Conservation (phyloP, 177 flowering plant species). For the Vitis hybrid region DNA sequence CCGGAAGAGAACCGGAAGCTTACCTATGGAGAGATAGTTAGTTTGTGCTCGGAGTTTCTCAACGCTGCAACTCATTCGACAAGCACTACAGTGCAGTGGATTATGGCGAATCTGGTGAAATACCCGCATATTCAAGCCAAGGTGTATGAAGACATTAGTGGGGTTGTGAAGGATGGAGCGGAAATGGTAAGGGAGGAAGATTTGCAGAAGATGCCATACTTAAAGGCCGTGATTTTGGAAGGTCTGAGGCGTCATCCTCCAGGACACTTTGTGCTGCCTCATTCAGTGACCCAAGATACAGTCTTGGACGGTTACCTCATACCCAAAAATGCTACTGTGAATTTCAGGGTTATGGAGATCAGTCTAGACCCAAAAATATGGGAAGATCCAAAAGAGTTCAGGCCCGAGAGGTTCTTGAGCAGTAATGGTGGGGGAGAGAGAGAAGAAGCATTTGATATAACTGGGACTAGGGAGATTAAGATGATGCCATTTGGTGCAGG, state of each 20-base stretch:
- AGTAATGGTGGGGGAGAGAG: conserved; percentile 1
- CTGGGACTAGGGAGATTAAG: conserved; percentile 50
- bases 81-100: conserved; percentile 49
- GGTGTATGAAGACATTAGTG: conserved; percentile 37
- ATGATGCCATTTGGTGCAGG: conserved; percentile 70
- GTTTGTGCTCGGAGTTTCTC: too few species aligned
- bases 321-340: conserved; percentile 30
- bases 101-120: conserved; percentile 69
- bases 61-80: conserved; percentile 14
- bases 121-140: conserved; percentile 44
- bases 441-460: conserved; percentile 35
- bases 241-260: conserved; percentile 58
- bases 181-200: conserved; percentile 43
- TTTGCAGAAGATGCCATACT: conserved; percentile 35
- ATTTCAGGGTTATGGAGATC: conserved; percentile 53
- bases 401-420: conserved; percentile 50
- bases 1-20: conserved; percentile 24
- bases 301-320: conserved; percentile 31
- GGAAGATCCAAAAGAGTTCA: conserved; percentile 62
- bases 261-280: conserved; percentile 45
- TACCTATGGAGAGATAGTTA: too few species aligned
- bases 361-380: conserved; percentile 51
- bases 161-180: conserved; percentile 9
- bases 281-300: conserved; percentile 40
- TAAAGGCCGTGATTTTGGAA: conserved; percentile 58